Percentiles rank a stretch among this genome's conserved stretches.
These are phyloP conservation scores for Metroxylon sagu DNA, from an alignment of 176 grass and related monocot species.

Conservation along the genomic window DNA sequence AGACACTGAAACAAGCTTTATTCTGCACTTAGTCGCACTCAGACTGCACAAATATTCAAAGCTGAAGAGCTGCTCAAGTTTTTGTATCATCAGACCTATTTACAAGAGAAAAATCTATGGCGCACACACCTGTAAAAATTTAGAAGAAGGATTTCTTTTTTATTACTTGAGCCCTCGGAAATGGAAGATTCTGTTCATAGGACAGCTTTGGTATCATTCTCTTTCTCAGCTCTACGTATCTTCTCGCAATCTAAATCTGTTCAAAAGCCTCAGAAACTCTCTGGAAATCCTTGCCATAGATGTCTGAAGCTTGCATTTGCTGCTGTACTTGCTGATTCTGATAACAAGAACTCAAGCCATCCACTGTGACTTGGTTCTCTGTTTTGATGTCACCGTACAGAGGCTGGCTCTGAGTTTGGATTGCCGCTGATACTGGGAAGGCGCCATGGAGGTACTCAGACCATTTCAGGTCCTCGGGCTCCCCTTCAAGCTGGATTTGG, in stretches of 20 bases:
- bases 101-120: not conserved
- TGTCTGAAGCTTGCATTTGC: conserved; percentile 38
- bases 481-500: conserved; percentile 23
- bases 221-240: conserved; percentile 17
- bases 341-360: conserved; percentile 38
- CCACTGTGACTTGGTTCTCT: conserved; percentile 44
- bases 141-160: not conserved
- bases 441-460: conserved; percentile 56
- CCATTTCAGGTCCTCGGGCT: conserved; percentile 66
- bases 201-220: not conserved
- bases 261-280: conserved; percentile 52
- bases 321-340: conserved; percentile 43
- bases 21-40: not conserved
- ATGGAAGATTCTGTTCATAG: not conserved
- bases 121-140: not conserved
- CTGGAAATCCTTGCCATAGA: conserved; percentile 59
- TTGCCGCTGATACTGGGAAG: conserved; percentile 29
- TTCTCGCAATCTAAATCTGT: conserved; percentile 33
- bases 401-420: conserved; percentile 43
- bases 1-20: not conserved
- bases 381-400: conserved; percentile 45
- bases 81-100: not conserved
- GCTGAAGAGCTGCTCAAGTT: not conserved
- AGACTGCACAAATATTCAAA: not conserved
- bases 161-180: not conserved